Evolutionary conservation across 2,329 filamentous ascomycete species (phyloP), one percentile per base, ranked within the genome.

Genomic region (Amauroascus niger): DNA sequence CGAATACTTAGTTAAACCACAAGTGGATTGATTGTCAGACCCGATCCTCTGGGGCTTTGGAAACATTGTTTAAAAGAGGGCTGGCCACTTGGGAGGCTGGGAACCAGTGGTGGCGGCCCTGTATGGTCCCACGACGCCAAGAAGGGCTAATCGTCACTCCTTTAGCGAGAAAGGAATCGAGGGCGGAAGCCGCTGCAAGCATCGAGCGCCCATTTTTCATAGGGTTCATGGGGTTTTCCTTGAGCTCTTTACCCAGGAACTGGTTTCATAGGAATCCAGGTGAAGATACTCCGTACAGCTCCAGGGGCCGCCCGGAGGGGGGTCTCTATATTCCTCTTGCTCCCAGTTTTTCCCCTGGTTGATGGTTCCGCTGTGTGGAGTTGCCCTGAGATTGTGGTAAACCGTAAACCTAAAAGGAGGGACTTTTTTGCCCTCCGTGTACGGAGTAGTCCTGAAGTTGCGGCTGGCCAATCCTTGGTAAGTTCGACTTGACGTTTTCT

Each of bases 41-140:
- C 47, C 33, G 47, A 40, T 40, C 47, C n/a, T 18, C 24, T 22
- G 22, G 35, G 41, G 20, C 32, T 40, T 41, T 28, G 47, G 22
- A 40, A 49, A 49, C 32, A 40, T 18, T 48, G 44, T 48, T 48
- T 35, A 37, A 30, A 48, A 48, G 32, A 48, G 45, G 32, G 45
- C 45, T 37, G 45, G 11, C 45, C 30, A 48, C 24, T 48, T 48
- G 45, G 45, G 32, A 48, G 45, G n/a, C 9, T 3, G 33, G 32
- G 30, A 48, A 48, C 30, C 9, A 24, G 45, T 28, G 37, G 16
- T n/a, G n/a, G n/a, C n/a, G 40, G 40, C 40, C 14, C 40, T 2
- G 18, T 24, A 24, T 8, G 22, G 26, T 47, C 44, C 5, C 8
- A 6, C 6, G 33, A n/a, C n/a, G 45, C 45, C 45, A 48, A 48